phyloP scores from a whole-genome alignment of 441 rosid species.

The Erodium trifolium region DNA sequence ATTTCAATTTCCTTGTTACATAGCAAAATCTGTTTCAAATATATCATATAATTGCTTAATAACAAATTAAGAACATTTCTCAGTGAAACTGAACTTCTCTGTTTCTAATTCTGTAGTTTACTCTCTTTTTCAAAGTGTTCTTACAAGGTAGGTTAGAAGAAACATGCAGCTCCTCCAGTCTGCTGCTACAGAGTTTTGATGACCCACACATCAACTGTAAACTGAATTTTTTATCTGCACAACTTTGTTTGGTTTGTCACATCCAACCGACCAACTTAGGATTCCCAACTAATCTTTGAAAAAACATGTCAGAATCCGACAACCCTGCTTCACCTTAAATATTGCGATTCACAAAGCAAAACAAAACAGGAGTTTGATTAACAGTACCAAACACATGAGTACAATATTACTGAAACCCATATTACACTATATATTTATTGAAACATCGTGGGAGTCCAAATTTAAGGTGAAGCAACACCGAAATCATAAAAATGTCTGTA shows the following conservation, averaged over 20 bases:
- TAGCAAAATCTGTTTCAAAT: neutral
- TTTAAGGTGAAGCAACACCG: slow-evolving; percentile 9
- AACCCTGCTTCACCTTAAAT: neutral
- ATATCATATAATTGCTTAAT: neutral
- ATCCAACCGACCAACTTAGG: neutral
- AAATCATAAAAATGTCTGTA: slow-evolving; percentile 14
- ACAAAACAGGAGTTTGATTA: neutral
- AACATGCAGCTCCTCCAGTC: too few species aligned
- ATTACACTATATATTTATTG: too few species aligned
- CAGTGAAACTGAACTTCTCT: neutral
- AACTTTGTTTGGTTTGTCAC: neutral
- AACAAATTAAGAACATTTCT: neutral
- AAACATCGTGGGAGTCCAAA: too few species aligned
- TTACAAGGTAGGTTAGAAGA: too few species aligned
- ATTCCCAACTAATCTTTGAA: slow-evolving; percentile 2
- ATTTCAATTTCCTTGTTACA: neutral
- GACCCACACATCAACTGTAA: neutral
- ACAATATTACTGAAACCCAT: neutral
- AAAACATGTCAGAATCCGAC: neutral
- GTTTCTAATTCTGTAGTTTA: too few species aligned
- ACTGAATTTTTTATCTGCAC: neutral
- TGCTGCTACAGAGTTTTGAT: neutral
- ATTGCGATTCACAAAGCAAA: neutral
- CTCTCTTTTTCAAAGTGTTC: too few species aligned
- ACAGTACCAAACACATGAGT: neutral